Base-by-base conservation (phyloP, 192 early-diverging fungal genomes). In the Anaeromyces robustus region DNA sequence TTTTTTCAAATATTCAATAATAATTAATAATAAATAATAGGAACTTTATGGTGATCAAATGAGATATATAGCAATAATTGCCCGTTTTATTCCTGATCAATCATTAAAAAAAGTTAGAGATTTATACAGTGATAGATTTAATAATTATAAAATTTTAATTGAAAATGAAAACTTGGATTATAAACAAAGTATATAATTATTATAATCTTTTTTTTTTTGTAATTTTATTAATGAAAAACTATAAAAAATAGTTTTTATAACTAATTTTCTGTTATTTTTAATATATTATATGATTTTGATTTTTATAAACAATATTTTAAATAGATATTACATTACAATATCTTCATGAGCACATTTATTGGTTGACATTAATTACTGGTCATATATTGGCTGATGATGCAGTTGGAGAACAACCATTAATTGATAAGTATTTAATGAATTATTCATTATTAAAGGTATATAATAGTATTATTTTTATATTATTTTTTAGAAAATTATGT, bases 1-100 rank as follows among this genome's bases (percentile, higher is more conserved):
- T n/a, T n/a, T n/a, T n/a, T n/a, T n/a, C n/a, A n/a, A n/a, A n/a
- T n/a, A n/a, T n/a, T n/a, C n/a, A n/a, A n/a, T n/a, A n/a, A n/a
- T n/a, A n/a, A n/a, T 41, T 16, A 2, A 2, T 41, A 12, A 16
- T 14, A 12, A 7, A 12, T 9, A 31, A 43, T 82, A 91, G 83
- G 92, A 93, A 34, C 82, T 90, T 19, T 94, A 92, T 83, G 90
- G 84, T 14, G 94, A 95, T 82, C 94, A 94, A 82, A 84, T 95
- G 30, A 84, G 90, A 6, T 83, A 89, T 30, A 90, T 94, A 78
- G 89, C 88, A 18, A 87, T 86, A 2, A 78, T 95, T 26, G 93
- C 87, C 52, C 87, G 94, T 41, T 81, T 93, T 5, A 85, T 90
- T 80, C 85, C 89, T 11, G 83, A 82, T 2, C 86, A 89, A 81